Evolutionary conservation across 768 basidiomycete species (phyloP).

Genomic region (Stropharia rugosoannulata): DNA sequence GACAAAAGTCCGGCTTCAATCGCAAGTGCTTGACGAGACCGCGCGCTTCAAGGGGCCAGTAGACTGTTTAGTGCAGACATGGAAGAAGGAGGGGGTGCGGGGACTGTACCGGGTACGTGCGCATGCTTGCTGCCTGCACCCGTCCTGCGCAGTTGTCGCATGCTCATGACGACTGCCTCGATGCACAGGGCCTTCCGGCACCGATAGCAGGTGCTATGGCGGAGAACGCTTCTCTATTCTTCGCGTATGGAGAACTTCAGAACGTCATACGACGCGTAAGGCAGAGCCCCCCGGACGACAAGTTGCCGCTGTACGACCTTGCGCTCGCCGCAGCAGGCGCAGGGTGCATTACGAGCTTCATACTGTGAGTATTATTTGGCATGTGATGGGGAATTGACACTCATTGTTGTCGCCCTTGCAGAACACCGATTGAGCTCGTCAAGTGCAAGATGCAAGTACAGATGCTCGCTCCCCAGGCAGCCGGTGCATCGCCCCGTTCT

Average conservation of each 20-base stretch:
- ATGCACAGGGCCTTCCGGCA: conserved; percentile 81
- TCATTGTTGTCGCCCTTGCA: conserved; percentile 53
- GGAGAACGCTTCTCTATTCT: conserved; percentile 89
- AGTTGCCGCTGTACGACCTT: conserved; percentile 66
- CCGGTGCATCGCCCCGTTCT: conserved; percentile 11
- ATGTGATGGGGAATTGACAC: conserved; percentile 30
- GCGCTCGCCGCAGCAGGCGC: conserved; percentile 85
- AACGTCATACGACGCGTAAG: conserved; percentile 47
- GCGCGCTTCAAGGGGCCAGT: conserved; percentile 79
- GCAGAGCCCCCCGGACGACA: conserved; percentile 34
- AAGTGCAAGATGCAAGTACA: conserved; percentile 39
- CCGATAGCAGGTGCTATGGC: conserved; percentile 92
- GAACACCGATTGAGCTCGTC: conserved; percentile 37
- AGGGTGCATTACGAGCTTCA: conserved; percentile 83
- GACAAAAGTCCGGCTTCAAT: conserved; percentile 88
- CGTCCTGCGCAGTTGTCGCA: neutral
- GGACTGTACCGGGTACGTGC: conserved; percentile 83
- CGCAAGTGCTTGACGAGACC: conserved; percentile 75
- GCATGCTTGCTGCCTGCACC: neutral
- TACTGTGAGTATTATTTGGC: conserved; percentile 58
- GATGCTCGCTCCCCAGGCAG: conserved; percentile 22
- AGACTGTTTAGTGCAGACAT: conserved; percentile 87
- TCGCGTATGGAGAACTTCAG: conserved; percentile 83
- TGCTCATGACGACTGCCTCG: neutral
- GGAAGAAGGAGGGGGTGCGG: conserved; percentile 73